Conservation (phyloP, 257 asterid genomes). For the Lycium barbarum region DNA sequence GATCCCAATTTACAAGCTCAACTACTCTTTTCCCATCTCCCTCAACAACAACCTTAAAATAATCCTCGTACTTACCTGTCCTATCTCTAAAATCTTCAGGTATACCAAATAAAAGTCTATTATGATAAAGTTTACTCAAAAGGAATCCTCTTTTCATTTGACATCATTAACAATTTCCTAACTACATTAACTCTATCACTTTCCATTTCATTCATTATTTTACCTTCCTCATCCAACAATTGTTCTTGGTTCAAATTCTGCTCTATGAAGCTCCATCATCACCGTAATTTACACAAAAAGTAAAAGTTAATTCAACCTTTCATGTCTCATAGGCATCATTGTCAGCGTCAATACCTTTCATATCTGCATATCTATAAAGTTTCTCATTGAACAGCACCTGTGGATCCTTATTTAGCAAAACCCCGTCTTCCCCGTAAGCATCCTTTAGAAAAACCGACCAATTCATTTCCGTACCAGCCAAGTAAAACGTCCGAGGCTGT, state of each 20-base stretch:
- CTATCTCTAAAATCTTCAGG: slow-evolving; percentile 87
- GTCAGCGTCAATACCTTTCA: slow-evolving; percentile 55
- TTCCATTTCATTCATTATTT: slow-evolving; percentile 40
- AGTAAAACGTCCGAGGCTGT: slow-evolving; percentile 81
- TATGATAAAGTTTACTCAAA: slow-evolving; percentile 80
- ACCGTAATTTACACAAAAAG: neutral
- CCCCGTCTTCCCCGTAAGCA: slow-evolving; percentile 77
- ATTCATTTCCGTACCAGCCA: slow-evolving; percentile 97
- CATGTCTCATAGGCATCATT: slow-evolving; percentile 27
- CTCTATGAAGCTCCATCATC: neutral
- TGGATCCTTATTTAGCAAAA: slow-evolving; percentile 72
- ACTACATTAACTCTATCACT: slow-evolving; percentile 59
- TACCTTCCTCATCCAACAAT: no score
- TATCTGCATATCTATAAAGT: slow-evolving; percentile 66
- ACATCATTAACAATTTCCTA: slow-evolving; percentile 85
- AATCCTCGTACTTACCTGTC: slow-evolving; percentile 63
- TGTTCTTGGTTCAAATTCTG: neutral
- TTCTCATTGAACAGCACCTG: slow-evolving; percentile 74
- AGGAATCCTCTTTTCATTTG: slow-evolving; percentile 62
- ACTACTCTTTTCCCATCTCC: slow-evolving; percentile 73
- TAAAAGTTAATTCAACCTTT: slow-evolving; percentile 7
- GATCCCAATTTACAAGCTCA: slow-evolving; percentile 85
- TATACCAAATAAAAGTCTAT: slow-evolving; percentile 76
- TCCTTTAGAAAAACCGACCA: slow-evolving; percentile 95
- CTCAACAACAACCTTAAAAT: slow-evolving; percentile 60